These are phyloP conservation scores for Chytriomyces sp. DNA, from an alignment of 192 early-diverging fungal species.

Conservation along the genomic window DNA sequence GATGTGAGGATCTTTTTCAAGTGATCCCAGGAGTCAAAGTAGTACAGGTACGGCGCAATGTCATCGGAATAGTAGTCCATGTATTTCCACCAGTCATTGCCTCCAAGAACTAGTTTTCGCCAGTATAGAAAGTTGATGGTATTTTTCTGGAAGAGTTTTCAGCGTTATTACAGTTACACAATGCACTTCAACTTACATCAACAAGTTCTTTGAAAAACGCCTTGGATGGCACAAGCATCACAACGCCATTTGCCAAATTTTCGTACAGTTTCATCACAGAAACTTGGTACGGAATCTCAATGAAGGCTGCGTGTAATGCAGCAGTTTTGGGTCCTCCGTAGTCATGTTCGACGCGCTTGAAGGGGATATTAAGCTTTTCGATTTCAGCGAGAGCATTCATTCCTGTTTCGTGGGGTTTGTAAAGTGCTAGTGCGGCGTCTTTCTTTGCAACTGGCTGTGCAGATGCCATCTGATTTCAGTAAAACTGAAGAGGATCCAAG, in stretches of 20 bases:
- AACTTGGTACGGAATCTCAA: conserved; percentile 35
- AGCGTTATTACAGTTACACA: background rate
- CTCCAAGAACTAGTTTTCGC: conserved; percentile 19
- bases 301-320: conserved; percentile 29
- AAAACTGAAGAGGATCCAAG: background rate
- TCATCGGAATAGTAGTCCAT: conserved; percentile 36
- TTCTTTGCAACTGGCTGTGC: background rate
- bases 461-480: background rate
- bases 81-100: conserved; percentile 22
- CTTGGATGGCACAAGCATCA: conserved; percentile 32
- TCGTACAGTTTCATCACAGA: conserved; percentile 35
- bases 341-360: conserved; percentile 8
- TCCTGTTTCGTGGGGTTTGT: background rate
- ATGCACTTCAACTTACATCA: background rate
- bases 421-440: conserved; percentile 9
- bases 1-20: conserved; percentile 16
- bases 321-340: conserved; percentile 32
- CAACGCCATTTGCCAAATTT: conserved; percentile 32
- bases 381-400: background rate
- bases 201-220: conserved; percentile 28
- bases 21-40: conserved; percentile 27
- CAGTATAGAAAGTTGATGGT: conserved; percentile 1
- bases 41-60: conserved; percentile 28
- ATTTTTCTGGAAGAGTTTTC: background rate
- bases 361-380: background rate